Base-by-base conservation (phyloP, 371 early-diverging fungal genomes). In the Syncephalastrum sp. region DNA sequence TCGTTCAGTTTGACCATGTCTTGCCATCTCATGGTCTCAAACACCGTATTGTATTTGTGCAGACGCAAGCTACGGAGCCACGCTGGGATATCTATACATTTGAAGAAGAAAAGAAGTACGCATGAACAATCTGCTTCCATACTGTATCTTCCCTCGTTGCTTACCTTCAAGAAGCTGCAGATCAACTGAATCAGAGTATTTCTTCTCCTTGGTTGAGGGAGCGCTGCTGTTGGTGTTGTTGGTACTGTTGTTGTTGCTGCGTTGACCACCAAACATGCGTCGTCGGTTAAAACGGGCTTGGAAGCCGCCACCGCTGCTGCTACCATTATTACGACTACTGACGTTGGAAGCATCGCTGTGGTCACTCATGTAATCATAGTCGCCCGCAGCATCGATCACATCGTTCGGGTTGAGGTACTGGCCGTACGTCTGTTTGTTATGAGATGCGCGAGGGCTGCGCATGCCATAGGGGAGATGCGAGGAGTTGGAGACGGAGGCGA, bases 1-100 rank as follows among this genome's bases (percentile, higher is more conserved):
- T 96, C 96, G 23, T 78, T 77, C 63, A 97, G 60, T 57, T 85
- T 82, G 25, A 96, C 81, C 61, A 96, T 90, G 46, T 91, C 90
- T 44, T 82, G 83, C 93, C 95, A 95, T 55, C 83, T 75, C 89
- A 91, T 87, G 15, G 79, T 79, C 47, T 91, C 91, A 75, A 96
- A 93, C 33, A 89, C 76, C 19, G 81, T 61, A 13, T 90, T 90
- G 79, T 96, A 96, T 74, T 95, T 96, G 78, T 96, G 96, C 59
- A 96, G 75, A 23, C 95, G 86, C 42, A 94, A 79, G 53, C 84
- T 82, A 41, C 93, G 81, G 59, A 97, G 81, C 96, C 96, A 97
- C 49, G 84, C 81, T n/a, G 96, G 92, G 57, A 95, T 85, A 79
- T 97, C 96, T 88, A 48, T n/a, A 57, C 8, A 6, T n/a, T n/a